Conservation (phyloP, 306 rosid genomes). For the Carpinus viminea region DNA sequence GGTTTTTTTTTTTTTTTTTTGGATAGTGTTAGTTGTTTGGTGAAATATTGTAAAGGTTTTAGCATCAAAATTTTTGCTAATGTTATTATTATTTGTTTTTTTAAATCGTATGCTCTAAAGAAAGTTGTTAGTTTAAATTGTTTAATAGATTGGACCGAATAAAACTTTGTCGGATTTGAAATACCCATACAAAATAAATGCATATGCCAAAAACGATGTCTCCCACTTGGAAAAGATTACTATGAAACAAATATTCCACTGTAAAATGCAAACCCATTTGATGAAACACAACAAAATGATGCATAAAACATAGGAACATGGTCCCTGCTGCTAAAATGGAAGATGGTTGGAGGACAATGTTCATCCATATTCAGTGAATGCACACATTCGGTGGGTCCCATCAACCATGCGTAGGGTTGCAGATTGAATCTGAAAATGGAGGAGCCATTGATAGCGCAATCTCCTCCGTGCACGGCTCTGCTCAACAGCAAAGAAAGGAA, state of each 20-base stretch:
- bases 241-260: not conserved
- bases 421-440: not conserved
- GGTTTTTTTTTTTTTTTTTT: too few relatives aligned
- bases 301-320: not conserved
- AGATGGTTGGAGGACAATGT: not conserved
- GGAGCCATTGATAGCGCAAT: not conserved
- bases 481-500: not conserved
- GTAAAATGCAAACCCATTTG: not conserved
- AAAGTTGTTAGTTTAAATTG: too few relatives aligned
- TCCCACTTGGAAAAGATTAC: too few relatives aligned
- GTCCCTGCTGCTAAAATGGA: not conserved
- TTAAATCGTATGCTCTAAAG: too few relatives aligned
- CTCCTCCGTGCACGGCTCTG: not conserved
- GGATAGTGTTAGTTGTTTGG: not conserved
- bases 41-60: not conserved
- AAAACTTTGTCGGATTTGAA: too few relatives aligned
- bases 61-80: not conserved
- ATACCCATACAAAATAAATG: too few relatives aligned
- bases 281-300: not conserved
- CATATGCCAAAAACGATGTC: too few relatives aligned
- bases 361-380: not conserved
- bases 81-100: not conserved
- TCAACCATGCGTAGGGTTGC: not conserved
- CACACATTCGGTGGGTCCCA: not conserved
- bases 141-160: too few relatives aligned